These are phyloP conservation scores for Selaginella moellendorffii DNA, from an alignment of 75 land plant species.

Conservation along the genomic window DNA sequence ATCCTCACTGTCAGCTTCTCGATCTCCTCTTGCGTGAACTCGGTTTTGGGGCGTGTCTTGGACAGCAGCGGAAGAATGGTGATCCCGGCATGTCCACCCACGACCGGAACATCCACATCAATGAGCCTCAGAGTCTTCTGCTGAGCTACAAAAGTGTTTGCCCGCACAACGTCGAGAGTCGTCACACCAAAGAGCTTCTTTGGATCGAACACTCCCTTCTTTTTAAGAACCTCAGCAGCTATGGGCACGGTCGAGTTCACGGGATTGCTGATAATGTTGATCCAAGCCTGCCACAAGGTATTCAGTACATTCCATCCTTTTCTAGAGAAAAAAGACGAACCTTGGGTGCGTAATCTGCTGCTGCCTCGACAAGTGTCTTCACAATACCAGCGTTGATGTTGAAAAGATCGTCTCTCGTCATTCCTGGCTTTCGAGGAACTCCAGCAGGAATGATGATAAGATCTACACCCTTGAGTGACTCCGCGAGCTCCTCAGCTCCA, in stretches of 20 bases:
- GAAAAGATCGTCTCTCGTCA: conserved; percentile 85
- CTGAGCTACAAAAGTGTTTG: conserved; percentile 82
- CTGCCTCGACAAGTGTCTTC: conserved; percentile 49
- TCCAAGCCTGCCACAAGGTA: conserved; percentile 56
- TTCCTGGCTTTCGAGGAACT: conserved; percentile 78
- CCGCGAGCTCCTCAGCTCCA: conserved; percentile 50
- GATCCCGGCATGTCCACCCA: conserved; percentile 81
- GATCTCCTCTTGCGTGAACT: conserved; percentile 59
- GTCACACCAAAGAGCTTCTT: conserved; percentile 84
- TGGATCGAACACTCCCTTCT: conserved; percentile 66
- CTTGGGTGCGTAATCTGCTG: conserved; percentile 61
- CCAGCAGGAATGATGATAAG: conserved; percentile 81
- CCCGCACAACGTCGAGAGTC: conserved; percentile 73
- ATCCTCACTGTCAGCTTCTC: conserved; percentile 58
- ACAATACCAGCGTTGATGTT: conserved; percentile 88
- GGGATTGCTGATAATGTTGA: conserved; percentile 78
- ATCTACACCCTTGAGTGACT: conserved; percentile 48
- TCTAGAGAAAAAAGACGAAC: conserved; percentile 2
- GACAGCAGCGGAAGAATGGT: conserved; percentile 76
- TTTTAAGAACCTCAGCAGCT: conserved; percentile 63
- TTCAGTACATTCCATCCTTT: too few species aligned
- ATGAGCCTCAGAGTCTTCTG: conserved; percentile 63
- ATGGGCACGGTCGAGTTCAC: conserved; percentile 81
- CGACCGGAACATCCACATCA: conserved; percentile 79
- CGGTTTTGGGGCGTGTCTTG: conserved; percentile 54